Percentiles rank a stretch among this genome's conserved stretches.
phyloP scores from a whole-genome alignment of 1,284 basidiomycete genomes.

The Kwoniella shivajii region DNA sequence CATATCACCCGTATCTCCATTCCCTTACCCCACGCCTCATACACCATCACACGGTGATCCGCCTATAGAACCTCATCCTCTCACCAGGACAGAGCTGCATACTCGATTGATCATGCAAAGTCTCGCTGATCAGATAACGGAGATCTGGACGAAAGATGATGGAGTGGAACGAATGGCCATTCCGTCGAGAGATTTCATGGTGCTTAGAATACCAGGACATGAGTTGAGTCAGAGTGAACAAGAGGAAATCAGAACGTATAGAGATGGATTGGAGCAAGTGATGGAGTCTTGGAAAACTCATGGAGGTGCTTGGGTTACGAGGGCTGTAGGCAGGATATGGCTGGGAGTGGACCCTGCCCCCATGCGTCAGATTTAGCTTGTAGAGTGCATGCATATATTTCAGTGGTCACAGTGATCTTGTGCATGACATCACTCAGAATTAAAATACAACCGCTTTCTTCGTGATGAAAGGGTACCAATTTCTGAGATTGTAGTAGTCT shows the following conservation, averaged over 20 bases:
- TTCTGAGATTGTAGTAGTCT: no score
- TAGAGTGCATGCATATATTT: not conserved
- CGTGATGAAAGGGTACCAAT: no score
- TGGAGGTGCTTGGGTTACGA: slow-evolving; percentile 35
- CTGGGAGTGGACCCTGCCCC: slow-evolving; percentile 27
- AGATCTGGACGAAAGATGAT: slow-evolving; percentile 34
- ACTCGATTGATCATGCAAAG: slow-evolving; percentile 55
- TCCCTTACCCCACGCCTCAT: slow-evolving; percentile 35
- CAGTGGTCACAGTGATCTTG: no score
- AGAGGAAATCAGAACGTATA: slow-evolving; percentile 67
- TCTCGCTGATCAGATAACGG: slow-evolving; percentile 50
- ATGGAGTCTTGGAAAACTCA: slow-evolving; percentile 54
- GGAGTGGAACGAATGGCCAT: slow-evolving; percentile 56
- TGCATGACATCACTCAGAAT: no score
- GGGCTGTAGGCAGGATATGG: slow-evolving; percentile 24
- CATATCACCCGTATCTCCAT: slow-evolving; percentile 52
- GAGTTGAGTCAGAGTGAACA: slow-evolving; percentile 43
- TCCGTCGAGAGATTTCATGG: slow-evolving; percentile 71
- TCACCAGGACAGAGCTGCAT: slow-evolving; percentile 46
- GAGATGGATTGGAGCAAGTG: slow-evolving; percentile 67
- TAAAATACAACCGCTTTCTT: no score
- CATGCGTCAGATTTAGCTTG: not conserved
- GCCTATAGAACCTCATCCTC: slow-evolving; percentile 25
- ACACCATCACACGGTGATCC: slow-evolving; percentile 17
- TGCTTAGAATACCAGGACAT: slow-evolving; percentile 59